Conservation (phyloP, 352 stramenopile genomes). For the Pythium dissimile region DNA sequence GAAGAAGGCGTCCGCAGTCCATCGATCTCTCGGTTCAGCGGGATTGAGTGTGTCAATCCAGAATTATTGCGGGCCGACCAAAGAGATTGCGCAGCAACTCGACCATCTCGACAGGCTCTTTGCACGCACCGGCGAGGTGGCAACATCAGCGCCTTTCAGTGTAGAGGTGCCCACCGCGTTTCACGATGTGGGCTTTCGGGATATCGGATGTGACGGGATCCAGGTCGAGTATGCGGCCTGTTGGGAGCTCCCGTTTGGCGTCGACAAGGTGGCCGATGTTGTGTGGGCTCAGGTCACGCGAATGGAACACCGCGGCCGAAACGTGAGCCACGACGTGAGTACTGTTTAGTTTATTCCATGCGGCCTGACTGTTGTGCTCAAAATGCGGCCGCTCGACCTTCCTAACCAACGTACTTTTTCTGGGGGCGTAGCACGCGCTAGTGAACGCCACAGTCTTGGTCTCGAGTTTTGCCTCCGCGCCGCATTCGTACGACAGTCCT, state of each 20-base stretch:
- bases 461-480: slow-evolving; percentile 4
- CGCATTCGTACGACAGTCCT: neutral
- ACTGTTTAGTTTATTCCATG: neutral
- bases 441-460: neutral
- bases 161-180: neutral
- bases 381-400: no score
- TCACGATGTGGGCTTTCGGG: neutral
- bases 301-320: neutral
- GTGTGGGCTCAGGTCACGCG: slow-evolving; percentile 1
- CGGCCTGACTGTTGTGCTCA: neutral
- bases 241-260: slow-evolving; percentile 1
- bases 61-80: neutral
- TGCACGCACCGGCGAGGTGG: neutral
- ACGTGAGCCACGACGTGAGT: slow-evolving; percentile 2
- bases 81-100: neutral
- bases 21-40: neutral
- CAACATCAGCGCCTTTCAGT: neutral
- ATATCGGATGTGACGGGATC: neutral
- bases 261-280: neutral
- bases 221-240: neutral
- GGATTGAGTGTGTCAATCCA: neutral
- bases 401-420: neutral
- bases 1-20: neutral
- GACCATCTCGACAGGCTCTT: slow-evolving; percentile 1
- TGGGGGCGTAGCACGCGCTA: neutral